Conservation (phyloP, 768 basidiomycete species). For the Amanita brunnescens region DNA sequence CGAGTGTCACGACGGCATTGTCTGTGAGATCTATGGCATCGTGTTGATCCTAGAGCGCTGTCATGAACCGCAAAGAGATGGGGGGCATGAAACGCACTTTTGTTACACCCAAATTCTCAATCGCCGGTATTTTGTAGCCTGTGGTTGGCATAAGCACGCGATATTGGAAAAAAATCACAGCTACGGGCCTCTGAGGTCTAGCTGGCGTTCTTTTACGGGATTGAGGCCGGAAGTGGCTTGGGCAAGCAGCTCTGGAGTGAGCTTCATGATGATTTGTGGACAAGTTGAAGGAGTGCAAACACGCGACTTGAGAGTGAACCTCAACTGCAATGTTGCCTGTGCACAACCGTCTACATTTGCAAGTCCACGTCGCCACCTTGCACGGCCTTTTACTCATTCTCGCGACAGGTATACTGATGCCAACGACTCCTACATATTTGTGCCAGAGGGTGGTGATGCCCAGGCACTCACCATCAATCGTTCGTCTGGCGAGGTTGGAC, state of each 20-base stretch:
- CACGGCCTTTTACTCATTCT: conserved; percentile 12
- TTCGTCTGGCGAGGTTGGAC: conserved; percentile 63
- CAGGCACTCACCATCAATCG: conserved; percentile 67
- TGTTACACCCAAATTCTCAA: conserved; percentile 95
- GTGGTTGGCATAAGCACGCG: conserved; percentile 17
- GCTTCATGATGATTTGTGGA: conserved; percentile 54
- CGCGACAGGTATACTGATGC: conserved; percentile 51
- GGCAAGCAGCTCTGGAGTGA: conserved; percentile 89
- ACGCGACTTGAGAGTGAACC: conserved; percentile 13
- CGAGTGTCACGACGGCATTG: conserved; percentile 74
- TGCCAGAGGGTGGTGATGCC: conserved; percentile 53
- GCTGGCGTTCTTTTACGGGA: conserved; percentile 80
- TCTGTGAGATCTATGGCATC: conserved; percentile 93
- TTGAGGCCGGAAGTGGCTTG: conserved; percentile 72
- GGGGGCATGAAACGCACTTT: conserved; percentile 40
- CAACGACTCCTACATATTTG: conserved; percentile 71
- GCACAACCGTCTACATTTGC: conserved; percentile 71
- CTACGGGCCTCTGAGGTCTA: conserved; percentile 74
- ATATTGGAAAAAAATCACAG: conserved; percentile 10
- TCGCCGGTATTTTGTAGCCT: conserved; percentile 92
- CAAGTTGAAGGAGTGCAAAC: conserved; percentile 19
- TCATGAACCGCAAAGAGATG: conserved; percentile 11
- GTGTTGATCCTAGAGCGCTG: conserved; percentile 65
- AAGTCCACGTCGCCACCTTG: conserved; percentile 14
- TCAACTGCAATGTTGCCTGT: conserved; percentile 48